Percentiles rank a stretch among this genome's conserved stretches.
phyloP scores from a whole-genome alignment of 257 asterid species.

The Nicotiana paniculata region DNA sequence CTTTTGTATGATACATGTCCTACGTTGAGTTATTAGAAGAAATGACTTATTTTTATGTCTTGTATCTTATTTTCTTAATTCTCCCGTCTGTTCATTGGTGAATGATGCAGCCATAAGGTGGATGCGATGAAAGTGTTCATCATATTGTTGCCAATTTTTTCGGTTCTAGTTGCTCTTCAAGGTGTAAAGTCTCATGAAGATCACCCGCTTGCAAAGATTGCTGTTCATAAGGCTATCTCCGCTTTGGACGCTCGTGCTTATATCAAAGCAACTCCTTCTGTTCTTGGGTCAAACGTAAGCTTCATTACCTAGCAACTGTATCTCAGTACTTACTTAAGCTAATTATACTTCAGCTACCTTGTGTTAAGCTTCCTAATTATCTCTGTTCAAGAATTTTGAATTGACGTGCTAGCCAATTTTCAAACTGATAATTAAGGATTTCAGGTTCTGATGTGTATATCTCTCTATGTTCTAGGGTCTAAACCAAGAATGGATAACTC shows the following conservation, averaged over 20 bases:
- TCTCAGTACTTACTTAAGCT: not conserved
- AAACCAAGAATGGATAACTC: slow-evolving; percentile 60
- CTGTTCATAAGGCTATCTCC: slow-evolving; percentile 50
- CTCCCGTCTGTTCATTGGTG: not conserved
- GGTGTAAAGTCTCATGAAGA: slow-evolving; percentile 58
- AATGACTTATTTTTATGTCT: not conserved
- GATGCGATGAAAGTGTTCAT: slow-evolving; percentile 33
- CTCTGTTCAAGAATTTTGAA: not conserved
- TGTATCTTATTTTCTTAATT: not conserved
- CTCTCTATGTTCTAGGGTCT: slow-evolving; percentile 28
- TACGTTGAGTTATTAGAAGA: not conserved
- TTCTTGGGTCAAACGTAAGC: slow-evolving; percentile 71
- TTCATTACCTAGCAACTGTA: not conserved
- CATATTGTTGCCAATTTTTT: slow-evolving; percentile 35
- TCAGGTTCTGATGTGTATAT: not conserved
- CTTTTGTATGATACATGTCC: not conserved
- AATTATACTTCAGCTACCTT: not conserved
- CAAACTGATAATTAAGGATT: not conserved
- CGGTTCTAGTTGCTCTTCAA: slow-evolving; percentile 35
- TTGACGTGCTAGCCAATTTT: not conserved
- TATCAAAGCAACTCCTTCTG: slow-evolving; percentile 62
- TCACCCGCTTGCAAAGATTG: slow-evolving; percentile 66
- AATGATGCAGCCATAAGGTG: slow-evolving; percentile 14
- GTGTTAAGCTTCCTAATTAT: not conserved
- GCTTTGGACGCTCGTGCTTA: slow-evolving; percentile 50